Evolutionary conservation across 805 yeast genomes (phyloP), one percentile per base, ranked within the genome.

Genomic region (Pichia nanzhaoensis): DNA sequence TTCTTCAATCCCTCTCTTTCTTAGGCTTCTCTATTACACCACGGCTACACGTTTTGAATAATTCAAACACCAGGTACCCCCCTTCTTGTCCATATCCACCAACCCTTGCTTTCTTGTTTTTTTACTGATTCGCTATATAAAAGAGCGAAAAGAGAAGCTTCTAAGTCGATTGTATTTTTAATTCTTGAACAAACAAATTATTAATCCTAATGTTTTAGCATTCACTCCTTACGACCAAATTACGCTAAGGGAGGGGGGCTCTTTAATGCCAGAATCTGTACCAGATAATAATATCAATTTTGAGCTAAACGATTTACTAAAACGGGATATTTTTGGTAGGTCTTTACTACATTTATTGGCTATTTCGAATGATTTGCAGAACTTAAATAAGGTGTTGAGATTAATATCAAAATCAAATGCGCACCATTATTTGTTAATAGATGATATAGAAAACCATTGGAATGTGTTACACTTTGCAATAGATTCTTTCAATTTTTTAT

Each of bases 371-470:
- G 66, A 77, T 39, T 57, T 63, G 39, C 78, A 74, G 45, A 56
- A 69, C 21, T 63, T 84, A 16, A 55, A 62, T 8, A 65, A 66
- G 19, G 51, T 84, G 7, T 60, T 83, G 34, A 69, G 67, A 42
- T 30, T 43, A 12, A 28, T 48, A 8, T 30, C 44, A 9, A 43
- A 40, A 27, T 24, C 46, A 4, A 72, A 74, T 50, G 69, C 73
- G 8, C 70, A 72, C 16, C 56, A 75, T 19, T 77, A 79, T 43
- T 52, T 71, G 2, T 53, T 64, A 3, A 55, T 73, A 0, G 63
- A 68, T 2, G 96, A 90, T 60, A 67, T 67, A 42, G 96, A 89
- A 61, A 86, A 77, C 57, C 84, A 87, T 2, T 89, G 95, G 83
- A 84, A 85, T 36, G 77, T 87, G 21, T 67, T 90, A 24, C 96